Evolutionary conservation across 371 early-diverging fungal genomes (phyloP), one percentile per base, ranked within the genome.

Genomic region (Mucor circinelloides): DNA sequence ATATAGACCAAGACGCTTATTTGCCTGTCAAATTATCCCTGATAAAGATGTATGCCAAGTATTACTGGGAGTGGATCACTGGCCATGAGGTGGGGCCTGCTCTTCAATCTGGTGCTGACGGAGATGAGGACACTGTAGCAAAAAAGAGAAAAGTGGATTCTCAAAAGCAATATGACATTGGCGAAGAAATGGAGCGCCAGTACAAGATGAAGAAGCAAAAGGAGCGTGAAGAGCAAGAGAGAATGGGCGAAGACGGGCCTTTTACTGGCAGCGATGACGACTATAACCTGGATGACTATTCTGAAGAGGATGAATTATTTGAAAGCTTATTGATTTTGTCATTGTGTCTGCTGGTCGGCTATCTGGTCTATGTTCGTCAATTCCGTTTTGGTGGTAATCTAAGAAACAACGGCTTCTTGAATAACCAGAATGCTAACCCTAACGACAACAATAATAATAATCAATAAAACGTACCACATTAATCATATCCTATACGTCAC

Each of bases 11-110:
- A n/a, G 88, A 89, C 23, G 94, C 94, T 0, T 91, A 88, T 63
- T 75, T 98, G 9, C 93, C 96, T 0, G 92, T 93, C 7, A 87
- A 87, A n/a, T 69, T 94, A 8, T 92, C 95, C 1, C 78, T 96
- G 58, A 68, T 87, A 36, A 90, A 91, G 30, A 83, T 97, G 69
- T 77, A 85, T 60, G 40, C 87, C n/a, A 88, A 91, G 70, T 88
- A 87, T 67, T 77, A 89, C 54, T 88, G 88, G 88, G 88, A 84
- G 36, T 89, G 86, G 81, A 60, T 87, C 17, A 76, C 76, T 5
- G 89, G 91, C 27, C 76, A 77, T 27, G 89, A 89, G 31, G 85
- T 81, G 6, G 86, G 77, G 25, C 73, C 70, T 44, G 64, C 68
- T 2, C 58, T 72, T 30, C 44, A 34, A 5, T 38, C 52, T 10